Conservation (phyloP, 208 protist genomes). For the Trypanosomatidae sp. region DNA sequence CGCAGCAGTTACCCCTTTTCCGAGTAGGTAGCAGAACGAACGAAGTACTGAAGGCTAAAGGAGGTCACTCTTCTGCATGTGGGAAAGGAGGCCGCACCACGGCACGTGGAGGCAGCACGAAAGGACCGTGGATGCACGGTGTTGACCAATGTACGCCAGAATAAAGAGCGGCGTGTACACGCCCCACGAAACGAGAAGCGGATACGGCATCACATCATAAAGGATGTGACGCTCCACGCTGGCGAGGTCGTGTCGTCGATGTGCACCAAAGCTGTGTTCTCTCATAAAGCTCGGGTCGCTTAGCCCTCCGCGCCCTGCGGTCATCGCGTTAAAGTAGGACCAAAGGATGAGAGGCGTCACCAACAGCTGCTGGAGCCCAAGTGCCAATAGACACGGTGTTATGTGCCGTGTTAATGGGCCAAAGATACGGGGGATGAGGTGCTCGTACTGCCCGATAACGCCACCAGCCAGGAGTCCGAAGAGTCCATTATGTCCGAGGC, state of each 20-base stretch:
- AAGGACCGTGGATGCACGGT: slow-evolving; percentile 22
- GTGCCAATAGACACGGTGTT: slow-evolving; percentile 40
- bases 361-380: slow-evolving; percentile 65
- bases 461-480: slow-evolving; percentile 51
- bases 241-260: slow-evolving; percentile 45
- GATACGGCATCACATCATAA: slow-evolving; percentile 59
- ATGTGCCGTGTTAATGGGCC: slow-evolving; percentile 34
- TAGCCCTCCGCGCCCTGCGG: slow-evolving; percentile 58
- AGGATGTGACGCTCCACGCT: slow-evolving; percentile 59
- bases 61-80: slow-evolving; percentile 44
- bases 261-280: slow-evolving; percentile 21
- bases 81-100: slow-evolving; percentile 54
- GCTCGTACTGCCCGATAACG: slow-evolving; percentile 27
- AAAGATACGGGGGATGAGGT: slow-evolving; percentile 33
- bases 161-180: slow-evolving; percentile 55
- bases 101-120: slow-evolving; percentile 39
- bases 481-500: slow-evolving; percentile 33
- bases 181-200: slow-evolving; percentile 72
- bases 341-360: slow-evolving; percentile 63
- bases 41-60: slow-evolving; percentile 21
- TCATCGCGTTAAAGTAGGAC: slow-evolving; percentile 73
- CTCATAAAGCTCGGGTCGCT: slow-evolving; percentile 55
- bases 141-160: slow-evolving; percentile 37
- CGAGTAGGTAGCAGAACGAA: not conserved
- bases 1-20: not conserved